phyloP scores from a whole-genome alignment of 495 filamentous ascomycete genomes.

The Cetradonia linearis region DNA sequence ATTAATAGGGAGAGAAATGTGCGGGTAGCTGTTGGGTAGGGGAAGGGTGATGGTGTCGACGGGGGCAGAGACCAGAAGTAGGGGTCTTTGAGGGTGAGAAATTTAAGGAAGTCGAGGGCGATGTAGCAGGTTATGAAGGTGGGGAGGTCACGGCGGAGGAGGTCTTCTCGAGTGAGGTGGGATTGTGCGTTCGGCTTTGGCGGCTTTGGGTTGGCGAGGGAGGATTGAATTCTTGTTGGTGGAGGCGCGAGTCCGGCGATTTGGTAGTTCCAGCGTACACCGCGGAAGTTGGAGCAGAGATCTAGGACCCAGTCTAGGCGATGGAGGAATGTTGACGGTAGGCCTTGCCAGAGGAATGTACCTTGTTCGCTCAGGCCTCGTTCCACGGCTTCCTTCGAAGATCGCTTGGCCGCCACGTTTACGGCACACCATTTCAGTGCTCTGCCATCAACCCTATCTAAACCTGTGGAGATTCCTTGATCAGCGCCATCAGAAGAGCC shows the following conservation, averaged over 20 bases:
- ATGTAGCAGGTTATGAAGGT: conserved; percentile 48
- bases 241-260: conserved; percentile 49
- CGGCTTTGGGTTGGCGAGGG: conserved; percentile 28
- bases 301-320: conserved; percentile 66
- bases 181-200: conserved; percentile 21
- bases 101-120: conserved; percentile 54
- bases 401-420: background rate
- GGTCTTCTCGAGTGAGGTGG: conserved; percentile 31
- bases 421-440: background rate
- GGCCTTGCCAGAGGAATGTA: conserved; percentile 56
- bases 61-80: conserved; percentile 54
- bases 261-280: conserved; percentile 71
- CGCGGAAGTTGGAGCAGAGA: conserved; percentile 57
- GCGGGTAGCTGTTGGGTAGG: conserved; percentile 30
- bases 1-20: conserved; percentile 38
- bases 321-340: conserved; percentile 49
- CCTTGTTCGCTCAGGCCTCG: background rate
- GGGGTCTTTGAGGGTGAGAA: conserved; percentile 57
- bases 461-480: conserved; percentile 1
- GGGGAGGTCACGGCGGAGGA: conserved; percentile 40
- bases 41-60: conserved; percentile 38
- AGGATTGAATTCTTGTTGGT: conserved; percentile 39
- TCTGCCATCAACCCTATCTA: background rate
- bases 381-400: background rate
- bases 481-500: background rate